These are phyloP conservation scores for Neurospora sp. DNA, from an alignment of 495 filamentous ascomycete genomes.

Conservation along the genomic window DNA sequence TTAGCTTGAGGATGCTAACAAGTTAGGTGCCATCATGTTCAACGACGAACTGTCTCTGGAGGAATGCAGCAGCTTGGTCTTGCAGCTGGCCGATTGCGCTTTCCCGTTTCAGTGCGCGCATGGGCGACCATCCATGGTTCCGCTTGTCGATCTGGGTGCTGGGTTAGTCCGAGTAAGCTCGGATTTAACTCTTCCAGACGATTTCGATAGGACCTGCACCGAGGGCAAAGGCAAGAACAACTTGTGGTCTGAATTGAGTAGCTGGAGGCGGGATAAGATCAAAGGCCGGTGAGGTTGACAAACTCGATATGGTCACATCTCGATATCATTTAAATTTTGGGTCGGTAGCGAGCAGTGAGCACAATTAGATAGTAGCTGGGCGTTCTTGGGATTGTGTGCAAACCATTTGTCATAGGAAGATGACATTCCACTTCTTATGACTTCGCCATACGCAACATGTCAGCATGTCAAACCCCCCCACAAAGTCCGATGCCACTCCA, in stretches of 20 bases:
- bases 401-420: background rate
- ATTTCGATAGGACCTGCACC: background rate
- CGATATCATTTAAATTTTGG: background rate
- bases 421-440: background rate
- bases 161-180: background rate
- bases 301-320: background rate
- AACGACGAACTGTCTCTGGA: conserved; percentile 61
- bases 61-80: conserved; percentile 58
- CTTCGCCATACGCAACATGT: background rate
- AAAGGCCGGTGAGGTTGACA: background rate
- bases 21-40: conserved; percentile 79
- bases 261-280: background rate
- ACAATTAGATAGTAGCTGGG: background rate
- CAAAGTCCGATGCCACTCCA: background rate
- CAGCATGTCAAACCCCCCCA: background rate
- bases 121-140: conserved; percentile 70
- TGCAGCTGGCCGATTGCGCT: conserved; percentile 51
- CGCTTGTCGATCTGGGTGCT: conserved; percentile 49
- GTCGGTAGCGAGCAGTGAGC: background rate
- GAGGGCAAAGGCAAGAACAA: background rate
- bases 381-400: background rate
- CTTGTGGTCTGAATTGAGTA: background rate
- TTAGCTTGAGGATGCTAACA: conserved; percentile 1
- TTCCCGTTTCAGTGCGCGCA: conserved; percentile 95
- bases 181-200: background rate